Base-by-base conservation (phyloP, 2,329 filamentous ascomycete genomes). In the Verticillium nonalfalfae region DNA sequence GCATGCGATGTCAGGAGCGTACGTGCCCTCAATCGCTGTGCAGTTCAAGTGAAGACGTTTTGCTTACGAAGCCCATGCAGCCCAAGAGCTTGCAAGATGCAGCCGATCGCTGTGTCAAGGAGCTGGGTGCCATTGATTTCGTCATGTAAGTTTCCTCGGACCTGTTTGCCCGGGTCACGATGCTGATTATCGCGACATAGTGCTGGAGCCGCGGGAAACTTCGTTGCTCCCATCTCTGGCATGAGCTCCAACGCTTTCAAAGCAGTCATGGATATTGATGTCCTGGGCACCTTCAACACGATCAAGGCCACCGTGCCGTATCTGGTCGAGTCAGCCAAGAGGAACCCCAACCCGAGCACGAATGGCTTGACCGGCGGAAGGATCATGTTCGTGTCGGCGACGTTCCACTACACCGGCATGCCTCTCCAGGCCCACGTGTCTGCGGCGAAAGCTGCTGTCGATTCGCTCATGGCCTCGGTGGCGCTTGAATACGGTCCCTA, bases 171-270 rank as follows among this genome's bases (percentile, higher is more conserved):
- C 26, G 54, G 1, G 9, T 18, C n/a, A 7, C 14, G 26, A 34
- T 56, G 14, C 54, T 56, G 15, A 38, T 13, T 14, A 15, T 34
- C 2, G 33, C 54, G 9, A 34, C n/a, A 58, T 69, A 95, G 90
- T 72, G 94, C 94, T 21, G 95, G 95, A 58, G 95, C 95, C 14
- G 95, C 95, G 18, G 95, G 95, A 62, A 99, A 99, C 76, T 99
- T 98, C 75, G 82, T 99, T 26, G 90, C 92, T 0, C 90, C 94
- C 4, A 89, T 98, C 63, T 84, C 89, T 50, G 89, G 89, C 64
- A 84, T 98, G 58, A 92, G 87, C 50, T 78, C 90, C 62, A 98
- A 98, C 72, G 95, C 91, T 3, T 96, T 99, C 86, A 96, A 93
- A 75, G 83, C 91, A 0, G 95, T 99, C 66, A 94, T 98, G 69